These are phyloP conservation scores for Calonectria hawksworthii DNA, from an alignment of 2,329 filamentous ascomycete species.

Conservation along the genomic window DNA sequence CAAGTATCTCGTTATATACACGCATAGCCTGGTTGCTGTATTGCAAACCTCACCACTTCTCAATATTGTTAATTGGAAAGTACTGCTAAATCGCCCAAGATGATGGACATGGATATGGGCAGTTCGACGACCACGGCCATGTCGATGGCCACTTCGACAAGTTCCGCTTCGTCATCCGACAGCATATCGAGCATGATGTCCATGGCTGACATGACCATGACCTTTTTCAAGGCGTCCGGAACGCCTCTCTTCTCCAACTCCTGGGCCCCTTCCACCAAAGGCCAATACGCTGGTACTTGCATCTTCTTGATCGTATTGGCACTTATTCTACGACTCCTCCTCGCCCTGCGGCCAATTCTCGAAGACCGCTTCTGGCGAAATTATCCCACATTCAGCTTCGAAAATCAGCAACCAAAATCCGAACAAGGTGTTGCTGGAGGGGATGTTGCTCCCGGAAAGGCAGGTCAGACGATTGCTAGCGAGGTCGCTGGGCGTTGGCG, in stretches of 20 bases:
- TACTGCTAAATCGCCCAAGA: not conserved
- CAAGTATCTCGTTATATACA: not conserved
- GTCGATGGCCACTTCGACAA: slow-evolving; percentile 4
- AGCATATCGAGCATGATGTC: slow-evolving; percentile 3
- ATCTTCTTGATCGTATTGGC: slow-evolving; percentile 3
- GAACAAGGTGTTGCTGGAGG: not conserved
- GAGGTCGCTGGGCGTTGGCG: not conserved
- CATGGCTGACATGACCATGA: not conserved
- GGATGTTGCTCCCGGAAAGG: not conserved
- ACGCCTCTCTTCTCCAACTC: not conserved
- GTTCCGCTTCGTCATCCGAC: not conserved
- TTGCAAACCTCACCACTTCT: too few species aligned
- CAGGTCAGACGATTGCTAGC: not conserved
- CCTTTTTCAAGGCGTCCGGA: not conserved
- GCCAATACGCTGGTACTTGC: slow-evolving; percentile 5
- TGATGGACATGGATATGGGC: slow-evolving; percentile 4
- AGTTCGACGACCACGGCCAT: not conserved
- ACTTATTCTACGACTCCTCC: not conserved
- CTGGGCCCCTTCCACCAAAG: not conserved
- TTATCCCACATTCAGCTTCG: not conserved
- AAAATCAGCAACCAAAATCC: not conserved
- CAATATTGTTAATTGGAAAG: not conserved
- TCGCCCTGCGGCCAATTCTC: not conserved
- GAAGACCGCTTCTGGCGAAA: not conserved
- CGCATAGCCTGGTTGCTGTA: not conserved